Evolutionary conservation across 2,329 filamentous ascomycete species (phyloP), one percentile per base, ranked within the genome.

Genomic region (Colletotrichum tamarilloi): DNA sequence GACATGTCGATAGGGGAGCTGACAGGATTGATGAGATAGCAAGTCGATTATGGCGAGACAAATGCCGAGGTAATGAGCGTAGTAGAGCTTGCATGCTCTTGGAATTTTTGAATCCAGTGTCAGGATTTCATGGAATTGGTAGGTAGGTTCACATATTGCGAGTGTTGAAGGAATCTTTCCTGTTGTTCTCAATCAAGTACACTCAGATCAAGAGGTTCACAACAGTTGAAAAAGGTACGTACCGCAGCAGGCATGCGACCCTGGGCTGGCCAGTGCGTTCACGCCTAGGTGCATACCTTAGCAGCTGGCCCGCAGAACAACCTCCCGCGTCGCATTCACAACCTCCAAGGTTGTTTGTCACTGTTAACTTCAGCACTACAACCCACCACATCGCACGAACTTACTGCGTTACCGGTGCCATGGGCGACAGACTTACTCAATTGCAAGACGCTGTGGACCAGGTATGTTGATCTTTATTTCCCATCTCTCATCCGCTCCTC

Each of bases 361-460:
- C 56, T 55, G 14, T 6, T 42, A 5, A 46, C 22, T 30, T 52
- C 5, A 38, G 22, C 19, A 16, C 22, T 55, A n/a, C n/a, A 57
- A 38, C 22, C 35, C 14, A 53, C n/a, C 22, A 26, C 19, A 19
- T 4, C 5, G 32, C n/a, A 19, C 53, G 14, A 35, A 46, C 11
- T n/a, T 11, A 52, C 24, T n/a, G 16, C 19, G 42, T 4, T 14
- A 38, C 19, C 24, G 59, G 38, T 75, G 82, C 75, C 7, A 95
- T 95, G 91, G 89, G 89, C 32, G 94, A 97, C 80, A 88, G 92
- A 75, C 87, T 97, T 71, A 96, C 94, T 1, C 94, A 97, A 82
- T 87, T 97, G 71, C 94, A 97, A 83, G 94, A 97, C 85, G 92
- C 93, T 82, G 90, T 96, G 74, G 94, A 97, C 79, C 91, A 95